A percentile compares a stretch with the other conserved stretches of the same genome.
These are phyloP conservation scores for Phytophthora constricta DNA, from an alignment of 352 stramenopile genomes.

Conservation along the genomic window DNA sequence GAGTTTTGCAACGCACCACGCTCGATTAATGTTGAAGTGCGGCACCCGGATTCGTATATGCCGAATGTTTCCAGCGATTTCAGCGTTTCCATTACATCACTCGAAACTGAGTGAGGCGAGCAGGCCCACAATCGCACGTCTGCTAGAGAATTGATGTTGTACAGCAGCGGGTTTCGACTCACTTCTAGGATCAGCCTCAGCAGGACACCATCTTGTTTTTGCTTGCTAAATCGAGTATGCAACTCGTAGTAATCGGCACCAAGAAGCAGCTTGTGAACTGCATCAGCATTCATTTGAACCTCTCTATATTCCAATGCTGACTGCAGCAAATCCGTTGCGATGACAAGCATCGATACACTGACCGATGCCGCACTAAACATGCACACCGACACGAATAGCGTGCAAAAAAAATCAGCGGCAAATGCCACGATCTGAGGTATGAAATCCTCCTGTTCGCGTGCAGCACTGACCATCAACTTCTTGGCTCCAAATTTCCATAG, in stretches of 20 bases:
- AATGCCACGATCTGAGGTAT: conserved; percentile 20
- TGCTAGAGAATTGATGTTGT: background rate
- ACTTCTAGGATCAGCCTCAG: background rate
- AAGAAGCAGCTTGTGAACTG: too few relatives aligned
- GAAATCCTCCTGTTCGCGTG: conserved; percentile 22
- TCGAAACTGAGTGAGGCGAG: background rate
- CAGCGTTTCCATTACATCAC: background rate
- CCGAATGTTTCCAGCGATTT: background rate
- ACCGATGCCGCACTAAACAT: conserved; percentile 22
- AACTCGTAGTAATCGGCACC: too few relatives aligned
- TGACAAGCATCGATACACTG: conserved; percentile 16
- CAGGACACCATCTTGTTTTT: background rate
- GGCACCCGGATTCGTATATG: background rate
- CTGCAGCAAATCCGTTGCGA: conserved; percentile 12
- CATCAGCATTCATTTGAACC: conserved; percentile 10
- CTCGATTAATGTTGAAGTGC: too few relatives aligned
- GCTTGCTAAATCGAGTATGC: conserved; percentile 2
- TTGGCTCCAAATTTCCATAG: conserved; percentile 23
- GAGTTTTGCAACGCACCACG: too few relatives aligned
- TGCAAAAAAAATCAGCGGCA: conserved; percentile 30
- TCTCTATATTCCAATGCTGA: conserved; percentile 18
- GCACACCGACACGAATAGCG: conserved; percentile 29
- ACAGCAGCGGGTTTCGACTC: background rate
- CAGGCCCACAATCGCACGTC: conserved; percentile 12
- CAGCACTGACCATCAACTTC: conserved; percentile 6